phyloP scores from a whole-genome alignment of 164 flowering plant species.

The Annona squamosa region DNA sequence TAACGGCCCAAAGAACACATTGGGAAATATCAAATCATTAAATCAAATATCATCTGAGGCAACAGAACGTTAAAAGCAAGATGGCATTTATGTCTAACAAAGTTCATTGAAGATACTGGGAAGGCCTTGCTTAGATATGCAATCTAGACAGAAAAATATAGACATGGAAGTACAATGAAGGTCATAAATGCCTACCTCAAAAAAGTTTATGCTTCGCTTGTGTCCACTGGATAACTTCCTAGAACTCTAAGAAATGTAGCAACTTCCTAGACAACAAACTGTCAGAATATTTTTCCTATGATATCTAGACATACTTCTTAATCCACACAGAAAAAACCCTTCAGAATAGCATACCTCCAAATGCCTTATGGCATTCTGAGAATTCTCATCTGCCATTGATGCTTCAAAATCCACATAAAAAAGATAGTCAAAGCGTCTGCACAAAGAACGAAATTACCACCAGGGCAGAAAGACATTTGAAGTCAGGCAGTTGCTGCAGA shows the following conservation, averaged over 20 bases:
- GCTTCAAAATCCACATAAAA: slow-evolving; percentile 96
- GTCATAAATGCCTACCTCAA: neutral
- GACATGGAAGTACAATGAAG: neutral
- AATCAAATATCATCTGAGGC: too few species aligned
- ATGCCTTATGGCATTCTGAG: slow-evolving; percentile 81
- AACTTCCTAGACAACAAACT: slow-evolving; percentile 43
- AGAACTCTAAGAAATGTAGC: slow-evolving; percentile 77
- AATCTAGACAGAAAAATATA: too few species aligned
- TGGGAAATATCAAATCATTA: too few species aligned
- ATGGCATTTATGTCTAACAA: too few species aligned
- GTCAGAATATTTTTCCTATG: neutral
- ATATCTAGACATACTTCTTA: neutral
- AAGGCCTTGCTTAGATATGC: neutral
- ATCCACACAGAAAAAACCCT: neutral
- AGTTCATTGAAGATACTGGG: too few species aligned
- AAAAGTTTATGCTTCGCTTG: slow-evolving; percentile 32
- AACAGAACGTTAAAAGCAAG: too few species aligned
- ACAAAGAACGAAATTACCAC: neutral
- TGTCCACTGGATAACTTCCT: slow-evolving; percentile 85
- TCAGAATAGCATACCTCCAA: slow-evolving; percentile 37
- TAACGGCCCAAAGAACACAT: too few species aligned
- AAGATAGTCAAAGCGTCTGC: slow-evolving; percentile 79
- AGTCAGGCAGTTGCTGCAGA: neutral
- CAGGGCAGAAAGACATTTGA: neutral
- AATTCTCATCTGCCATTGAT: slow-evolving; percentile 73